Percentiles rank a stretch among this genome's conserved stretches.
phyloP scores from a whole-genome alignment of 129 eudicot genomes.

The Tanacetum coccineum region DNA sequence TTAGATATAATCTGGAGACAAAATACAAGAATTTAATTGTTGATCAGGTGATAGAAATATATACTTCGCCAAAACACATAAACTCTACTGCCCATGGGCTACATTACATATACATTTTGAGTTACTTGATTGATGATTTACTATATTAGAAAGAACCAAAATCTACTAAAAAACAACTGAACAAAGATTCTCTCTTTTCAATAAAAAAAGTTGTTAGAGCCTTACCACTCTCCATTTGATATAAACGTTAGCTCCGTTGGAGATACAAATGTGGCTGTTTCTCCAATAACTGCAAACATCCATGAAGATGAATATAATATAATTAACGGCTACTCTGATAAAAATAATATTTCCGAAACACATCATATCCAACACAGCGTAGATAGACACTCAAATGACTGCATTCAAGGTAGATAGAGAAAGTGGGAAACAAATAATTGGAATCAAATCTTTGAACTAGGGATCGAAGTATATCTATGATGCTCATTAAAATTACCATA shows the following conservation, averaged over 20 bases:
- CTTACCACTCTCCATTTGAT: constrained; percentile 95
- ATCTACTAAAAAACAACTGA: too few relatives aligned
- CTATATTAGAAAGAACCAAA: too few relatives aligned
- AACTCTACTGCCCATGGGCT: too few relatives aligned
- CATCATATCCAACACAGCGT: background rate
- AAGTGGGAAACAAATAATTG: background rate
- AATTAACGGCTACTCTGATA: constrained; percentile 13
- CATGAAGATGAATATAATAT: constrained; percentile 17
- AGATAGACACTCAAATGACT: background rate
- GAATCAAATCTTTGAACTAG: background rate
- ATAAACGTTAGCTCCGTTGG: constrained; percentile 62
- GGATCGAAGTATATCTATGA: background rate
- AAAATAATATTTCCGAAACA: background rate
- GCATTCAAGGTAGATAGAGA: background rate
- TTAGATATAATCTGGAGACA: too few relatives aligned
- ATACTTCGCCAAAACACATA: too few relatives aligned
- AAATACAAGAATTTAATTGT: too few relatives aligned
- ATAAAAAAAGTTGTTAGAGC: background rate
- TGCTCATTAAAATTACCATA: too few relatives aligned
- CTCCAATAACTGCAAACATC: constrained; percentile 73
- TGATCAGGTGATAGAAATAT: too few relatives aligned
- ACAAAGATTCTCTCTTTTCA: background rate
- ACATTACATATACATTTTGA: too few relatives aligned
- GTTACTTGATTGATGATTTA: too few relatives aligned
- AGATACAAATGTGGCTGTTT: constrained; percentile 79